Conservation (phyloP, 2,329 filamentous ascomycete species). For the Diaporthe vexans region DNA sequence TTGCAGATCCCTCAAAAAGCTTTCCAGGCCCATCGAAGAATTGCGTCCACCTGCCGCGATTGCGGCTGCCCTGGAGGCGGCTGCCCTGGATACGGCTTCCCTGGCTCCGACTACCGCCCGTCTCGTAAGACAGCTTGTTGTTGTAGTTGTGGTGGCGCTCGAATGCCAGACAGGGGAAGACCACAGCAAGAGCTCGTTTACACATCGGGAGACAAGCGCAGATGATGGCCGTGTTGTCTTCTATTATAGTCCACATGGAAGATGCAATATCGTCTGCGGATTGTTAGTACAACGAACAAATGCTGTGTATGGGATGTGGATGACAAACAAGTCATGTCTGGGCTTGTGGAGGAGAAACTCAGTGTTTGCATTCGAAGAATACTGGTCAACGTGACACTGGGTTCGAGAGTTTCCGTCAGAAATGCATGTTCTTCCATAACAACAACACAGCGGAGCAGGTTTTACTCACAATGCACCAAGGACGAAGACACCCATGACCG, state of each 20-base stretch:
- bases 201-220: constrained; percentile 11
- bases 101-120: background rate
- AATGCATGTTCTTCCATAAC: background rate
- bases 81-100: background rate
- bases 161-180: background rate
- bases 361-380: constrained; percentile 25
- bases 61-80: background rate
- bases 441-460: background rate
- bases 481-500: background rate
- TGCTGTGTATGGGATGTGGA: background rate
- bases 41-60: constrained; percentile 16
- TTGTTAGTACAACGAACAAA: background rate
- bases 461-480: constrained; percentile 7
- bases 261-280: constrained; percentile 8
- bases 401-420: background rate
- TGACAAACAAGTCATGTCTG: background rate
- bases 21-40: background rate
- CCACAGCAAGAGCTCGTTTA: background rate
- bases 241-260: constrained; percentile 25
- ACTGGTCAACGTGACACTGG: constrained; percentile 24
- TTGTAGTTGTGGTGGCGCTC: background rate
- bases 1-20: background rate
- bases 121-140: background rate
- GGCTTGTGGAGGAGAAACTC: constrained; percentile 10
- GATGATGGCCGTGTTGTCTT: constrained; percentile 32